phyloP scores from a whole-genome alignment of 345 rosid genomes.

The Camelina hispida region DNA sequence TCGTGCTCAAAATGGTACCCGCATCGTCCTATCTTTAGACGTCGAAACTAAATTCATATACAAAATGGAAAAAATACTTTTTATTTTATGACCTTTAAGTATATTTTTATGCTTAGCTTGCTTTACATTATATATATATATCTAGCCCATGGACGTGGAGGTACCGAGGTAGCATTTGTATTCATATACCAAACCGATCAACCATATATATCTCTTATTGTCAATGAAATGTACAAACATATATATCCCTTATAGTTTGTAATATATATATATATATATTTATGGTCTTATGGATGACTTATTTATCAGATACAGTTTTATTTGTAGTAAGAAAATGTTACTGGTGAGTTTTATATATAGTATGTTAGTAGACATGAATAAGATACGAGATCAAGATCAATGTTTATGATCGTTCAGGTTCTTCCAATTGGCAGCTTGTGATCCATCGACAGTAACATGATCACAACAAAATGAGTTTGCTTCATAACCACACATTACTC shows the following conservation, averaged over 20 bases:
- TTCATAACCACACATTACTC: too few relatives aligned
- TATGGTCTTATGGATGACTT: too few relatives aligned
- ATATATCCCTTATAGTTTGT: background rate
- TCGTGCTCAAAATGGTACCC: slow-evolving; percentile 31
- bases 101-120: background rate
- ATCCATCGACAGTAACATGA: too few relatives aligned
- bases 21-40: slow-evolving; percentile 25
- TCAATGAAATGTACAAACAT: background rate
- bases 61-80: background rate
- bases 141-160: background rate
- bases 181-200: slow-evolving; percentile 8
- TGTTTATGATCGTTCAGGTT: too few relatives aligned
- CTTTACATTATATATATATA: background rate
- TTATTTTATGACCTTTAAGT: background rate
- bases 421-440: too few relatives aligned
- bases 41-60: background rate
- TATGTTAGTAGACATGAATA: too few relatives aligned
- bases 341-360: too few relatives aligned
- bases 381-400: too few relatives aligned
- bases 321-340: background rate
- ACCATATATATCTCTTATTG: background rate
- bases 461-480: too few relatives aligned
- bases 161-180: slow-evolving; percentile 10
- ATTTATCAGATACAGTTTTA: too few relatives aligned
- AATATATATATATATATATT: too few relatives aligned